phyloP scores from a whole-genome alignment of 139 green algal genomes.

The Asterochloris sp. region DNA sequence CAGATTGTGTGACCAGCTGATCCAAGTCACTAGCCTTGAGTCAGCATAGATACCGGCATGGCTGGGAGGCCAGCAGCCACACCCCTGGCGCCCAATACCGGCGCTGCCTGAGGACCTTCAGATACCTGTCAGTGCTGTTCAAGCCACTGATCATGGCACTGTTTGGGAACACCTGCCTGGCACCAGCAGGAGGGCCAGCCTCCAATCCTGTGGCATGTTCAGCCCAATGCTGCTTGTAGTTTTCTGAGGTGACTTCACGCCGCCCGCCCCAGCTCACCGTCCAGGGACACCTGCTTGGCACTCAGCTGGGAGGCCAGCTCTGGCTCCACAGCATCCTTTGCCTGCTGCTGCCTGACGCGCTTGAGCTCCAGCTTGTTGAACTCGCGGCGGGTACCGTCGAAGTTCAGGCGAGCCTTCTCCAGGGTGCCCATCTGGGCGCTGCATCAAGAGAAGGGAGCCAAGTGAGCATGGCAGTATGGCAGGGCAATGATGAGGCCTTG shows the following conservation, averaged over 20 bases:
- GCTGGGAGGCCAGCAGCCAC: too few species aligned
- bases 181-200: too few species aligned
- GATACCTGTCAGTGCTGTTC: background rate
- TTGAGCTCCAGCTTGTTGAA: slow-evolving; percentile 11
- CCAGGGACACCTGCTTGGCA: slow-evolving; percentile 2
- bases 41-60: too few species aligned
- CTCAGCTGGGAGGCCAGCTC: background rate
- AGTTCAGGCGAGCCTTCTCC: slow-evolving; percentile 9
- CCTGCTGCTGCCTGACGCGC: slow-evolving; percentile 1
- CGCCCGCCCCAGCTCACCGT: background rate
- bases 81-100: too few species aligned
- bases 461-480: too few species aligned
- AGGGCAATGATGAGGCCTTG: too few species aligned
- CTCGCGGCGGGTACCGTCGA: background rate
- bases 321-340: slow-evolving; percentile 1
- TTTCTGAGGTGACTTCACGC: background rate
- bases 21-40: too few species aligned
- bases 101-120: too few species aligned
- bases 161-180: background rate
- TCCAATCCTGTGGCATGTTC: too few species aligned
- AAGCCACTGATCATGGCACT: background rate
- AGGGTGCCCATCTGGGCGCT: background rate
- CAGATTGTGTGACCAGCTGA: too few species aligned
- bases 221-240: too few species aligned
- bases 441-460: background rate